phyloP scores from a whole-genome alignment of 768 basidiomycete species.

The Tubosaeta sp. region DNA sequence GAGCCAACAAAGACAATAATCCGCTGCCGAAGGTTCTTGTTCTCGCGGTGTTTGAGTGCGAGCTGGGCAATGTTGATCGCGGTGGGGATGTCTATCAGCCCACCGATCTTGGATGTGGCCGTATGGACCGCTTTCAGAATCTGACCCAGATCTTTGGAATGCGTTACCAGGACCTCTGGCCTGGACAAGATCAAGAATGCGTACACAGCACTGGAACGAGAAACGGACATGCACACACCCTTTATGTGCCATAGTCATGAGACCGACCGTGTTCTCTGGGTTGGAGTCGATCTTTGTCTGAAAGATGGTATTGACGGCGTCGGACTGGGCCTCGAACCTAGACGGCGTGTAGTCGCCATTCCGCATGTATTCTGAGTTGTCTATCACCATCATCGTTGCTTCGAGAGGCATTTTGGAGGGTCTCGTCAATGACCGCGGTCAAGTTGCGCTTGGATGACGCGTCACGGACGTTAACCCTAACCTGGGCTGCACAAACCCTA shows the following conservation, averaged over 20 bases:
- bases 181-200: slow-evolving; percentile 37
- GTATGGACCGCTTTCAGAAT: slow-evolving; percentile 76
- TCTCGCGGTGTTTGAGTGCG: slow-evolving; percentile 94
- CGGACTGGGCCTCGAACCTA: slow-evolving; percentile 86
- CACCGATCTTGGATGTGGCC: slow-evolving; percentile 69
- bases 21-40: slow-evolving; percentile 96
- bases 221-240: slow-evolving; percentile 49
- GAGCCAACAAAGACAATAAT: slow-evolving; percentile 93
- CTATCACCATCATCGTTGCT: slow-evolving; percentile 96
- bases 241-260: slow-evolving; percentile 98
- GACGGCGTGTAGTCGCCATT: slow-evolving; percentile 89
- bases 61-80: slow-evolving; percentile 92
- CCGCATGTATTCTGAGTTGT: slow-evolving; percentile 97
- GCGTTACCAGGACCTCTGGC: slow-evolving; percentile 93
- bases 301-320: slow-evolving; percentile 87
- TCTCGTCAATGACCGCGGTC: slow-evolving; percentile 10
- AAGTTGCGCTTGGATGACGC: slow-evolving; percentile 24
- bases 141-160: slow-evolving; percentile 93
- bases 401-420: slow-evolving; percentile 80
- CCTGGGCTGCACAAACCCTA: not conserved
- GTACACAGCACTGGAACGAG: not conserved
- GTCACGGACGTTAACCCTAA: slow-evolving; percentile 22
- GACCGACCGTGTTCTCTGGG: slow-evolving; percentile 94
- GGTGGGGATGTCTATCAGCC: slow-evolving; percentile 81
- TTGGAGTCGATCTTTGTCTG: slow-evolving; percentile 93